These are phyloP conservation scores for Lactifluus volemus DNA, from an alignment of 768 basidiomycete species.

Conservation along the genomic window DNA sequence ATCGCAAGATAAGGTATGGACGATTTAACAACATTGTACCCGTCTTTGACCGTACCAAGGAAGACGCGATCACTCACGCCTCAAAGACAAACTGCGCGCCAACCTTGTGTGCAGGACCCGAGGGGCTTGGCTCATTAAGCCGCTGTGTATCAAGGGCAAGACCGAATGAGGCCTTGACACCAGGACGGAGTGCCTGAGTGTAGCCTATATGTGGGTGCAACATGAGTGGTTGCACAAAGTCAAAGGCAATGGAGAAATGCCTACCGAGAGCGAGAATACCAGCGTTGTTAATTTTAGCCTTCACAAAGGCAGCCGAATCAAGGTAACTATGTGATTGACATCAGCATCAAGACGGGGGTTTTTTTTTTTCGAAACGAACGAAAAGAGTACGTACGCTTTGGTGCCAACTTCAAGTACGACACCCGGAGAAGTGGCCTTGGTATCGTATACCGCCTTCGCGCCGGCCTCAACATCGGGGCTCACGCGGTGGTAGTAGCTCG, in stretches of 20 bases:
- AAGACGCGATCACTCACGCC: conserved; percentile 12
- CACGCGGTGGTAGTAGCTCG: conserved; percentile 98
- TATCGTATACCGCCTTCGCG: conserved; percentile 94
- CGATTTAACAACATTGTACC: neutral
- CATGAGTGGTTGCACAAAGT: conserved; percentile 12
- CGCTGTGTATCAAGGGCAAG: conserved; percentile 92
- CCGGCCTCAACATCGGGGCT: conserved; percentile 87
- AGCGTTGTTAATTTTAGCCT: conserved; percentile 97
- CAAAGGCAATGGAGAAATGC: conserved; percentile 17
- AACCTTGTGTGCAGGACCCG: conserved; percentile 68
- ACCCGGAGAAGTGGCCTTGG: conserved; percentile 78
- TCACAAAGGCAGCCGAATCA: conserved; percentile 85
- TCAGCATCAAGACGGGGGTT: neutral
- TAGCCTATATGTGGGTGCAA: conserved; percentile 42
- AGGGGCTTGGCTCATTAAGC: conserved; percentile 56
- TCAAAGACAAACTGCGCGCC: conserved; percentile 20
- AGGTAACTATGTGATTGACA: conserved; percentile 44
- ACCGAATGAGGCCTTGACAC: conserved; percentile 89
- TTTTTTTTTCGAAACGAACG: neutral
- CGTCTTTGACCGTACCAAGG: neutral
- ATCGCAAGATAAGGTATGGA: conserved; percentile 12
- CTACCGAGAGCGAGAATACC: conserved; percentile 81
- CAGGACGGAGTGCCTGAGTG: conserved; percentile 89
- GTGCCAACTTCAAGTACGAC: conserved; percentile 92
- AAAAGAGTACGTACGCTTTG: conserved; percentile 67